Evolutionary conservation across 2,329 filamentous ascomycete species (phyloP).

Genomic region (Sporothrix inflata): DNA sequence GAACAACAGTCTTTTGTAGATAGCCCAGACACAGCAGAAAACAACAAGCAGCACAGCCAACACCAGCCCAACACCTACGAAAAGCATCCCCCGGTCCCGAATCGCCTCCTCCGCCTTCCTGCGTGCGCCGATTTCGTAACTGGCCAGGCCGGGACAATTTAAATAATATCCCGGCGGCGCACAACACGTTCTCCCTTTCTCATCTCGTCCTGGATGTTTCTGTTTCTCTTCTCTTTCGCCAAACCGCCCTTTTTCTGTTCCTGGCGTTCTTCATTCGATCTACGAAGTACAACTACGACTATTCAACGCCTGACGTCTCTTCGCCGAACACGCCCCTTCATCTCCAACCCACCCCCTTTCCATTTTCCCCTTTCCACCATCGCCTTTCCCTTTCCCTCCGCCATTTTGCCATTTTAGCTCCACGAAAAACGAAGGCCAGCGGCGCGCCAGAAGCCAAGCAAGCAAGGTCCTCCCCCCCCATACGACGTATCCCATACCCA

Average conservation of each 20-base stretch:
- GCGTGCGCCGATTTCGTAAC: not conserved
- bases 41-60: not conserved
- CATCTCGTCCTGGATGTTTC: not conserved
- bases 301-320: not conserved
- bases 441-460: not conserved
- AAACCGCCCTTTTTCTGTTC: too few species aligned
- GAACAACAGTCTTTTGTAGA: not conserved
- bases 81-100: not conserved
- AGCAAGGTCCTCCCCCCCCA: too few species aligned
- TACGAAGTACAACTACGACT: not conserved
- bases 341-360: slow-evolving; percentile 10
- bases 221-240: not conserved
- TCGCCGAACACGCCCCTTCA: slow-evolving; percentile 4
- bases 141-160: not conserved
- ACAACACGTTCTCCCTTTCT: slow-evolving; percentile 22
- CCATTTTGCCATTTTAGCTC: slow-evolving; percentile 12
- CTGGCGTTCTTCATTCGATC: not conserved
- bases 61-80: not conserved
- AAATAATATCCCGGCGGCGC: not conserved
- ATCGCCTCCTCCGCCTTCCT: not conserved
- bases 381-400: slow-evolving; percentile 11
- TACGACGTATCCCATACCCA: too few species aligned
- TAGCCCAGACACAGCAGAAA: too few species aligned
- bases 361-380: not conserved
- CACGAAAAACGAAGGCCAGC: not conserved